Percentiles rank a stretch among this genome's conserved stretches.
Conservation (phyloP, 495 filamentous ascomycete species). For the Penicillium longicatenatum region DNA sequence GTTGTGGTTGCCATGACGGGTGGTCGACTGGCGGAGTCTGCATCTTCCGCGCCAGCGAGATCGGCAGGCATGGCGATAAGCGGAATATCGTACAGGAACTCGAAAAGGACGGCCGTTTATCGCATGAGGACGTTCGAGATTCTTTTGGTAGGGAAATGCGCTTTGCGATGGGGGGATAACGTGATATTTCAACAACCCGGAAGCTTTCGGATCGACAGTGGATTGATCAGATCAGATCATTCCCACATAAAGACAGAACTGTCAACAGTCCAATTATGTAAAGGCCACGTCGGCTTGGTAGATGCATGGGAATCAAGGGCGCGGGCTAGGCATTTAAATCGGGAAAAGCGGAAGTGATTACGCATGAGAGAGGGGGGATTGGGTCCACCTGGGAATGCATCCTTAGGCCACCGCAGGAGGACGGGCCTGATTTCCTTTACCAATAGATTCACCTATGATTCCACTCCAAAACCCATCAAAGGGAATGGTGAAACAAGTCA, state of each 20-base stretch:
- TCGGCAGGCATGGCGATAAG: constrained; percentile 25
- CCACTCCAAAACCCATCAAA: not conserved
- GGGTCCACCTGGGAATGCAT: constrained; percentile 27
- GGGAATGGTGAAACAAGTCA: not conserved
- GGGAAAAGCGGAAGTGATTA: constrained; percentile 24
- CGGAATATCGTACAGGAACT: constrained; percentile 16
- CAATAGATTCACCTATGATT: not conserved
- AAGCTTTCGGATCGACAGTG: constrained; percentile 27
- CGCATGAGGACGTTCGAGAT: constrained; percentile 28
- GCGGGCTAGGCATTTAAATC: not conserved
- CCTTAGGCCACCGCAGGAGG: not conserved
- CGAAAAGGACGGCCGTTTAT: constrained; percentile 19
- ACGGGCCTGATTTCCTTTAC: not conserved
- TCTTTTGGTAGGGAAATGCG: not conserved
- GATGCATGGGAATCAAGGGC: constrained; percentile 9
- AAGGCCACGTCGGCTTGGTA: constrained; percentile 18
- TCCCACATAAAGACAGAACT: constrained; percentile 12
- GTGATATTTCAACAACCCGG: constrained; percentile 20
- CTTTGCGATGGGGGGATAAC: constrained; percentile 17
- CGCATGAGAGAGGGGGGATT: constrained; percentile 12
- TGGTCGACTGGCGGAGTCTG: constrained; percentile 15
- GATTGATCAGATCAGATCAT: constrained; percentile 28
- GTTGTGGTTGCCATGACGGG: constrained; percentile 82
- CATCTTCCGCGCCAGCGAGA: constrained; percentile 20
- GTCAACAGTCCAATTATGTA: not conserved